These are phyloP conservation scores for Podaxis sp. DNA, from an alignment of 768 basidiomycete species.

Conservation along the genomic window DNA sequence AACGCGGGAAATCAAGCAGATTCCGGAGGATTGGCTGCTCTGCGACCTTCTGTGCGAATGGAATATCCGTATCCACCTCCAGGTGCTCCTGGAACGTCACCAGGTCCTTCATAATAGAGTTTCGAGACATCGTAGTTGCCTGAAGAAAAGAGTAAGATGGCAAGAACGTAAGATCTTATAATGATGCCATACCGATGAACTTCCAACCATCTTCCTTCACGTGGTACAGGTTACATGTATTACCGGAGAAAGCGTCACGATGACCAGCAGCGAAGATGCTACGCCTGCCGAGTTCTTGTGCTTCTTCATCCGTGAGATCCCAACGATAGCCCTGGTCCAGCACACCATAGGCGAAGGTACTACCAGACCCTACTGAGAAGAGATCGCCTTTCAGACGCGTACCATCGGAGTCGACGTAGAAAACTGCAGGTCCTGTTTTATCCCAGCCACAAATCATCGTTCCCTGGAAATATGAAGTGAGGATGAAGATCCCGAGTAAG, in stretches of 20 bases:
- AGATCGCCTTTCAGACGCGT: constrained; percentile 93
- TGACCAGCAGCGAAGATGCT: constrained; percentile 98
- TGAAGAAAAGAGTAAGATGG: constrained; percentile 31
- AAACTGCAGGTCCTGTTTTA: constrained; percentile 96
- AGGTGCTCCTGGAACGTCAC: constrained; percentile 59
- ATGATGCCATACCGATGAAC: constrained; percentile 74
- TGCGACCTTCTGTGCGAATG: constrained; percentile 59
- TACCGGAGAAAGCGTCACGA: constrained; percentile 94
- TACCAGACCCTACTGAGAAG: constrained; percentile 99
- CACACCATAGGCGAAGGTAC: constrained; percentile 98
- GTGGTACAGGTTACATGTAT: constrained; percentile 94
- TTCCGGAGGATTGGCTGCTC: constrained; percentile 49
- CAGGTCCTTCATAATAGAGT: constrained; percentile 89
- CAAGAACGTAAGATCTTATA: background rate
- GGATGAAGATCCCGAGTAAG: background rate
- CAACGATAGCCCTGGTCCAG: constrained; percentile 93
- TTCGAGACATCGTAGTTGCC: constrained; percentile 91
- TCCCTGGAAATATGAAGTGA: constrained; percentile 51
- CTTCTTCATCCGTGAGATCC: constrained; percentile 92
- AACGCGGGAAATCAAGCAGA: constrained; percentile 23
- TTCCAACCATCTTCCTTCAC: constrained; percentile 95
- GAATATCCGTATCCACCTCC: constrained; percentile 82
- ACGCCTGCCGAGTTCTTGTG: constrained; percentile 89
- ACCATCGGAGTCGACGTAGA: constrained; percentile 98
- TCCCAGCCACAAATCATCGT: constrained; percentile 99